Evolutionary conservation across 202 grass and related monocot genomes (phyloP).

Genomic region (Brachypodium distachyon): DNA sequence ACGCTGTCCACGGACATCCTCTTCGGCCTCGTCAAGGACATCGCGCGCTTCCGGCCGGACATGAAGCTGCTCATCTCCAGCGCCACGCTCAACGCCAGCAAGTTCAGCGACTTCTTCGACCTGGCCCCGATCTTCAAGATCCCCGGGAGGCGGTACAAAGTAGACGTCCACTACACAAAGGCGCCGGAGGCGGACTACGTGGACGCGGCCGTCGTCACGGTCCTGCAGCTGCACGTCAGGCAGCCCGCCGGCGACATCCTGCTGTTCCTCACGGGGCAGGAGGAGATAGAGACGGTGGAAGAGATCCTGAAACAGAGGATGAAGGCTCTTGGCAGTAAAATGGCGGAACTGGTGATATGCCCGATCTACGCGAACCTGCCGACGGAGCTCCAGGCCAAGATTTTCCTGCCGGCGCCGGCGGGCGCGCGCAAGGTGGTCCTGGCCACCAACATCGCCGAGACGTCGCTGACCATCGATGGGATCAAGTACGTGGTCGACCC

Average conservation of each 20-base stretch:
- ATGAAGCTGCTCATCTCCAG: constrained; percentile 44
- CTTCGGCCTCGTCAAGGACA: constrained; percentile 54
- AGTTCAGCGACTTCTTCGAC: constrained; percentile 49
- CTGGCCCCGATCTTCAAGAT: constrained; percentile 37
- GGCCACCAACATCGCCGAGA: constrained; percentile 61
- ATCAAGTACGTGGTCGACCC: constrained; percentile 49
- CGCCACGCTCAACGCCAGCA: constrained; percentile 39
- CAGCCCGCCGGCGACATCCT: constrained; percentile 39
- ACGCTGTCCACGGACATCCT: constrained; percentile 43
- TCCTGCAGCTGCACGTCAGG: constrained; percentile 40
- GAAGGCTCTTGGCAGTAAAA: constrained; percentile 13
- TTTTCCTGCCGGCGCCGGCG: constrained; percentile 39
- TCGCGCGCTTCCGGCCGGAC: constrained; percentile 18
- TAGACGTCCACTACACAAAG: constrained; percentile 35
- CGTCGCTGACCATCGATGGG: constrained; percentile 52
- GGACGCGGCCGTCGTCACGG: constrained; percentile 24
- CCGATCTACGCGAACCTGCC: constrained; percentile 54
- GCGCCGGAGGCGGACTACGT: constrained; percentile 45
- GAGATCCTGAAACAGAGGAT: constrained; percentile 34
- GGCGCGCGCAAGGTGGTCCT: constrained; percentile 47
- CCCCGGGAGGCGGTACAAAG: constrained; percentile 34
- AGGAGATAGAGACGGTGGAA: constrained; percentile 60
- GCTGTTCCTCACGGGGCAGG: constrained; percentile 55
- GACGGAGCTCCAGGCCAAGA: constrained; percentile 44
- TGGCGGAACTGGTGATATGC: constrained; percentile 32